Evolutionary conservation across 805 yeast species (phyloP).

Genomic region (Wickerhamiella kazuoi): DNA sequence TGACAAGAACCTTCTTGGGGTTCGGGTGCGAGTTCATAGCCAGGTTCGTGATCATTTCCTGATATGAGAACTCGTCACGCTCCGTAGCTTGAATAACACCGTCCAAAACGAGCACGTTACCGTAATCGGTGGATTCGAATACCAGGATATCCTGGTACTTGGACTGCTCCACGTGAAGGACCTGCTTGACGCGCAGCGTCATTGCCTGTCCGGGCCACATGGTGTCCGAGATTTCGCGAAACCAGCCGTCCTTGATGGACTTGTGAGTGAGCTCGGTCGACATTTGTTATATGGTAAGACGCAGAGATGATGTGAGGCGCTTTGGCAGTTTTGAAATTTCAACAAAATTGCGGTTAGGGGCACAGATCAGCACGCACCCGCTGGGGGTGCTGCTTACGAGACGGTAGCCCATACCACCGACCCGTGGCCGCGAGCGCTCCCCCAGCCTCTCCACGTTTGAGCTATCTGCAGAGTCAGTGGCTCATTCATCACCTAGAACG

Average conservation of each 20-base stretch:
- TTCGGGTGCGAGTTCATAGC: constrained; percentile 86
- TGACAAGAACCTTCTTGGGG: constrained; percentile 83
- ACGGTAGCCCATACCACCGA: too few relatives aligned
- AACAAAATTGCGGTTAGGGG: too few relatives aligned
- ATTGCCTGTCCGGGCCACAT: constrained; percentile 99
- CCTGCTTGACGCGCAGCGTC: constrained; percentile 73
- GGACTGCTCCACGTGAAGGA: constrained; percentile 70
- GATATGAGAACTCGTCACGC: constrained; percentile 94
- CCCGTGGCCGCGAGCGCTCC: too few relatives aligned
- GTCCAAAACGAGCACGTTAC: constrained; percentile 87
- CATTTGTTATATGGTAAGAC: too few relatives aligned
- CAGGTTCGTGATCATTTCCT: constrained; percentile 94
- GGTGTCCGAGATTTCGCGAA: constrained; percentile 82
- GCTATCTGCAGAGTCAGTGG: too few relatives aligned
- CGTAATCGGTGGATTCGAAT: constrained; percentile 83
- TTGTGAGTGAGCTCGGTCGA: constrained; percentile 13
- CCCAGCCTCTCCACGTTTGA: too few relatives aligned
- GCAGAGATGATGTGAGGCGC: too few relatives aligned
- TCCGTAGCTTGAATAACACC: constrained; percentile 93
- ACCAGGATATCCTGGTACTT: constrained; percentile 87
- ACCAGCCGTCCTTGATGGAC: constrained; percentile 63
- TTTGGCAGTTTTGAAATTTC: too few relatives aligned
- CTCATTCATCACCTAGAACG: too few relatives aligned
- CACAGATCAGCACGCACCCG: too few relatives aligned
- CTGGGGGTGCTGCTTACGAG: too few relatives aligned